Evolutionary conservation across 257 asterid species (phyloP).

Genomic region (Solanum clarkiae): DNA sequence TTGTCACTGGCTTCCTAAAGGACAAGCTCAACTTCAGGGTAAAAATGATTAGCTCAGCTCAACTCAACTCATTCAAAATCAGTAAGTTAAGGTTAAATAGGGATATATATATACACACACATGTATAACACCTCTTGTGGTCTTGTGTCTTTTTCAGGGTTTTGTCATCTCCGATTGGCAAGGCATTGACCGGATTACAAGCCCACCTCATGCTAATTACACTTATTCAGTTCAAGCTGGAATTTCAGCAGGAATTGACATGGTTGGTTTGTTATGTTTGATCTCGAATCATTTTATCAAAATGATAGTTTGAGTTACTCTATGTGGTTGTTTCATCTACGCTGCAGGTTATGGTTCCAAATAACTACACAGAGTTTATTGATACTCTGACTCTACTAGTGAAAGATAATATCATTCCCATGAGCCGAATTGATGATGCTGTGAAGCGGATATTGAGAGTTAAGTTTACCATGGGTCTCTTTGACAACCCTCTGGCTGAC

Average conservation of each 20-base stretch:
- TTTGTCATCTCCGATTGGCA: slow-evolving; percentile 16
- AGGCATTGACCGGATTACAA: slow-evolving; percentile 14
- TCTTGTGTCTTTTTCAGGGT: slow-evolving; percentile 5
- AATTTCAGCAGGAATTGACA: slow-evolving; percentile 18
- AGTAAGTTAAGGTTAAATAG: neutral
- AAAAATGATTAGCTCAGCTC: neutral
- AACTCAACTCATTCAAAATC: neutral
- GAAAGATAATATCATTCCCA: slow-evolving; percentile 21
- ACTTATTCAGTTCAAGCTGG: slow-evolving; percentile 18
- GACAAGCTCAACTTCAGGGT: slow-evolving; percentile 11
- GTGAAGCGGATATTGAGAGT: slow-evolving; percentile 34
- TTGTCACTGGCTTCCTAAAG: slow-evolving; percentile 21
- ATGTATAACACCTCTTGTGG: neutral
- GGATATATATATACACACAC: neutral
- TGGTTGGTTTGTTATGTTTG: slow-evolving; percentile 1
- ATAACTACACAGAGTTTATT: slow-evolving; percentile 17
- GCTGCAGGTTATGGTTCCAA: slow-evolving; percentile 32
- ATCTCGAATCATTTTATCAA: neutral
- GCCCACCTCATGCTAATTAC: slow-evolving; percentile 8
- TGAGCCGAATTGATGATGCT: slow-evolving; percentile 38
- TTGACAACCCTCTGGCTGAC: slow-evolving; percentile 38
- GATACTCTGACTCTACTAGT: slow-evolving; percentile 17
- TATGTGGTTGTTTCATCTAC: neutral
- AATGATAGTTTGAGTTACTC: neutral
- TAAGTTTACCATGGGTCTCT: slow-evolving; percentile 28